Conservation (phyloP, 176 grass and related monocot species). For the Zizania latifolia region DNA sequence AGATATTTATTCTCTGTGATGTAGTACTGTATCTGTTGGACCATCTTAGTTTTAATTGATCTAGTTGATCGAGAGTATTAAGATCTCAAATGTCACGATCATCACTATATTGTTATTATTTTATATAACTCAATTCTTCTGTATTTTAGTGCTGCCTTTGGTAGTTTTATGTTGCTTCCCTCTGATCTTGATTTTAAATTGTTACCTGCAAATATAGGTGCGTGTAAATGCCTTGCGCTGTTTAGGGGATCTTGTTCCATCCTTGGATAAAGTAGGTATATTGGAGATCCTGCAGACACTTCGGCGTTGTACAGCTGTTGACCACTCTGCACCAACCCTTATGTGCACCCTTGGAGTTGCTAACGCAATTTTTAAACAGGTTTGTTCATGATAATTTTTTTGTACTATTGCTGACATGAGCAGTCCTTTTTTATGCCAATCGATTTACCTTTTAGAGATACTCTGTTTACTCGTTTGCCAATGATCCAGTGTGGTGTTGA, state of each 20-base stretch:
- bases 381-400: conserved; percentile 32
- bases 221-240: conserved; percentile 91
- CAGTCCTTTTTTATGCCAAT: not conserved
- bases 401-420: not conserved
- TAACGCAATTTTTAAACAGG: conserved; percentile 90
- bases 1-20: not conserved
- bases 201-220: conserved; percentile 53
- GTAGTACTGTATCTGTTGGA: not conserved
- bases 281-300: conserved; percentile 78
- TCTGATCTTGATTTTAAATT: conserved; percentile 7
- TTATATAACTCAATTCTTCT: not conserved
- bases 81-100: not conserved
- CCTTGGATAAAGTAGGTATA: conserved; percentile 79
- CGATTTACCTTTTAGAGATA: conserved; percentile 13
- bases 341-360: conserved; percentile 97
- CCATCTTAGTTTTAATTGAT: conserved; percentile 10
- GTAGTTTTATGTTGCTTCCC: not conserved
- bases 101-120: not conserved
- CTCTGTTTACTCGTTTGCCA: conserved; percentile 21
- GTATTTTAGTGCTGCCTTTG: conserved; percentile 6
- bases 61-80: not conserved
- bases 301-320: conserved; percentile 83
- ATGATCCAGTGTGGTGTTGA: conserved; percentile 73
- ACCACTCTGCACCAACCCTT: conserved; percentile 88
- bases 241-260: conserved; percentile 90